Evolutionary conservation across 768 basidiomycete genomes (phyloP).

Genomic region (Cytidiella melzeri): DNA sequence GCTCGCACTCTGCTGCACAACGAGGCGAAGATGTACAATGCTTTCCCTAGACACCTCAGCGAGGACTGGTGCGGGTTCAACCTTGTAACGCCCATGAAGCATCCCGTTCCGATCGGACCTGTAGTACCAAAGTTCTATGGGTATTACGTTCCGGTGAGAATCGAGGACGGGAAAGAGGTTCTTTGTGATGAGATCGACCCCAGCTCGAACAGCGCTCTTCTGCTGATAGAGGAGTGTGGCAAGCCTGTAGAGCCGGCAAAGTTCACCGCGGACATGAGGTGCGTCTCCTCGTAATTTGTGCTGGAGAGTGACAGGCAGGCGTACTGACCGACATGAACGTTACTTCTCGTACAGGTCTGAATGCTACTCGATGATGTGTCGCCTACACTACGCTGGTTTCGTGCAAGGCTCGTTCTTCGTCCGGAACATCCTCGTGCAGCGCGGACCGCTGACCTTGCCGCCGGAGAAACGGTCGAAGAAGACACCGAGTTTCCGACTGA

Average conservation of each 20-base stretch:
- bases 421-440: slow-evolving; percentile 40
- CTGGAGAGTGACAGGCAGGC: no score
- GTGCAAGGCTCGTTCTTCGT: slow-evolving; percentile 33
- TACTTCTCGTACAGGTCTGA: slow-evolving; percentile 8
- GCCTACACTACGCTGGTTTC: slow-evolving; percentile 34
- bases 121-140: slow-evolving; percentile 63
- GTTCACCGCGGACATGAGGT: slow-evolving; percentile 16
- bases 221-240: slow-evolving; percentile 44
- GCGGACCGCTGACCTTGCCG: slow-evolving; percentile 32
- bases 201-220: slow-evolving; percentile 27
- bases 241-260: slow-evolving; percentile 18
- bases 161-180: slow-evolving; percentile 5
- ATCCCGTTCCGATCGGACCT: slow-evolving; percentile 42
- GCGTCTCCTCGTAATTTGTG: background rate
- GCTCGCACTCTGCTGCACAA: slow-evolving; percentile 19
- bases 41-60: slow-evolving; percentile 39
- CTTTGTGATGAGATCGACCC: slow-evolving; percentile 7
- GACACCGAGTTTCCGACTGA: slow-evolving; percentile 36
- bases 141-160: slow-evolving; percentile 37
- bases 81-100: slow-evolving; percentile 33
- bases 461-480: slow-evolving; percentile 20
- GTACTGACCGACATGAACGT: background rate
- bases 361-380: slow-evolving; percentile 28
- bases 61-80: slow-evolving; percentile 48
- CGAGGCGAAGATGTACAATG: slow-evolving; percentile 41